Evolutionary conservation across 192 early-diverging fungal species (phyloP), one percentile per base, ranked within the genome.

Genomic region (Coemansia sp.): DNA sequence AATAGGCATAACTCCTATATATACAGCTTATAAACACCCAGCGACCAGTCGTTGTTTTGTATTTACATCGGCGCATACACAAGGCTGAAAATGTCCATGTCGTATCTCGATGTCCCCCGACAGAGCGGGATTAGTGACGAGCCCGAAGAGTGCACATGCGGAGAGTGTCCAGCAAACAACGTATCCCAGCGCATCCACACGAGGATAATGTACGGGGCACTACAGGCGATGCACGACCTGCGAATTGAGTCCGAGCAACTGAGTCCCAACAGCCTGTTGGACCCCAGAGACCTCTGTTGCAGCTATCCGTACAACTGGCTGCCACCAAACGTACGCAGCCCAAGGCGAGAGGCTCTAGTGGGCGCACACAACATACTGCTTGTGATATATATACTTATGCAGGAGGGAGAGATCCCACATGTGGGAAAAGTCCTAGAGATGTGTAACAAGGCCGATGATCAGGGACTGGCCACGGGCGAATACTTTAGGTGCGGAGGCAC

Each of bases 291-390:
- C 32, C 14, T 58, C 18, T 63, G 63, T 3, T 67, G 68, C 32
- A 58, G 52, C 19, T 79, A 79, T 22, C 76, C 76, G 24, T 74
- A 64, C 55, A 79, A 73, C 65, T 73, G 67, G 71, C 59, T 79
- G 8, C 76, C 76, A 9, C 58, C 61, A 6, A 27, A 66, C 27
- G 71, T 59, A 1, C 51, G 58, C 14, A 60, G 67, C 7, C 63
- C 71, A 48, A 56, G 27, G 10, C 29, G 55, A 20, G 76, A 79
- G 29, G 64, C 59, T 6, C 71, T 79, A 1, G 59, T 74, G 28
- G 76, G 76, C 20, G 71, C 68, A 5, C 61, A 67, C 63, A 73
- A 69, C 61, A 74, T 79, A 4, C 55, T 79, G 39, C 34, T 70
- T 2, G 71, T 79, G 22, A 74, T 79, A 10, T 73, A 79, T 45